A percentile compares a stretch with the other conserved stretches of the same genome.
Conservation (phyloP, 1,284 basidiomycete genomes). For the Flammula alnicola region DNA sequence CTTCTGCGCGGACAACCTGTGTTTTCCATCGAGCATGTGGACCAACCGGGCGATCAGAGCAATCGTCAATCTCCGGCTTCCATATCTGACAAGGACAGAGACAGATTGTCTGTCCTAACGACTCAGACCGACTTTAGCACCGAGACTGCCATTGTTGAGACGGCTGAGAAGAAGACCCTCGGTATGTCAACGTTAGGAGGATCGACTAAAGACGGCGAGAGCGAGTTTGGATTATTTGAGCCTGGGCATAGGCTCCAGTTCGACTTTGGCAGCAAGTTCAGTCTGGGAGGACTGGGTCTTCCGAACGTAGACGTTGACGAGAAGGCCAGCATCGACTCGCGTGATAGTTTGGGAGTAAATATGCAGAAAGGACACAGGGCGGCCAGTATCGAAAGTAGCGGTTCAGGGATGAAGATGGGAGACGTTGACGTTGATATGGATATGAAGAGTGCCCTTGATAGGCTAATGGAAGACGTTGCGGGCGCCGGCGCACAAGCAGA, state of each 20-base stretch:
- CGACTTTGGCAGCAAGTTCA: slow-evolving; percentile 53
- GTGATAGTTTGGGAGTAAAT: slow-evolving; percentile 8
- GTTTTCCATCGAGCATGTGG: slow-evolving; percentile 13
- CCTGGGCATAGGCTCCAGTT: slow-evolving; percentile 38
- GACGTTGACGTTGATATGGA: slow-evolving; percentile 64
- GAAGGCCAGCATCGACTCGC: slow-evolving; percentile 20
- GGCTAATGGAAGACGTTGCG: slow-evolving; percentile 77
- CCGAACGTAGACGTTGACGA: slow-evolving; percentile 22
- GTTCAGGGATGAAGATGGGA: slow-evolving; percentile 39
- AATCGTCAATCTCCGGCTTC: slow-evolving; percentile 2
- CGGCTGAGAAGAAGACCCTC: slow-evolving; percentile 42
- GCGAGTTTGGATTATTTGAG: slow-evolving; percentile 40
- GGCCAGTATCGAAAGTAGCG: slow-evolving; percentile 26
- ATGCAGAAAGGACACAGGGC: slow-evolving; percentile 12
- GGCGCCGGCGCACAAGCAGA: slow-evolving; percentile 44
- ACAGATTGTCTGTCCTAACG: slow-evolving; percentile 42
- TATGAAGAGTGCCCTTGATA: slow-evolving; percentile 77
- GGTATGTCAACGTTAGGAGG: slow-evolving; percentile 29
- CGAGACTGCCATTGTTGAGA: slow-evolving; percentile 51
- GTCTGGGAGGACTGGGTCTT: slow-evolving; percentile 37
- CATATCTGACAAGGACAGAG: slow-evolving; percentile 34
- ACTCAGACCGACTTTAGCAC: slow-evolving; percentile 45
- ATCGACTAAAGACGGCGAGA: slow-evolving; percentile 21
- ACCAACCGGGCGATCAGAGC: background rate
- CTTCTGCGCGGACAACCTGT: slow-evolving; percentile 19